Evolutionary conservation across 1,139 yeast species (phyloP).

Genomic region (Geotrichum klebahnii): DNA sequence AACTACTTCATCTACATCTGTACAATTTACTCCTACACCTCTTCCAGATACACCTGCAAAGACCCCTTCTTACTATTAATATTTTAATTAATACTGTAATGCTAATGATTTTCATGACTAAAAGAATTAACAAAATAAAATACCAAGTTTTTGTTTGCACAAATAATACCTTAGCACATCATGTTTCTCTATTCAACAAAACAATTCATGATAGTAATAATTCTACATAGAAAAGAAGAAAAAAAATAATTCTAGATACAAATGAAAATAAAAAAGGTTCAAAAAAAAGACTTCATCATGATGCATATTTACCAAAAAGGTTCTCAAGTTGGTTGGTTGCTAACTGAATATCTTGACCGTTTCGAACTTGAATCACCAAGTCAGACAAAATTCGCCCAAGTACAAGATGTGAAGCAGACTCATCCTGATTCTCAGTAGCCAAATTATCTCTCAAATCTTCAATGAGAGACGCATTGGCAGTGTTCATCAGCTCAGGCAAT

Average conservation of each 20-base stretch:
- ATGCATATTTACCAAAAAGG: constrained; percentile 9
- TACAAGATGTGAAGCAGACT: neutral
- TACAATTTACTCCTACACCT: neutral
- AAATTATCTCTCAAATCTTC: neutral
- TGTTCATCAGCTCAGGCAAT: neutral
- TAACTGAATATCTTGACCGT: constrained; percentile 14
- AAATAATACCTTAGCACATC: neutral
- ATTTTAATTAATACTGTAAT: neutral
- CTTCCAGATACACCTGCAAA: no score
- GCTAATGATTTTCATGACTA: constrained; percentile 5
- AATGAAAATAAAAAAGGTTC: neutral
- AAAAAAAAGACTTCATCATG: constrained; percentile 1
- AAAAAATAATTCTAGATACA: constrained; percentile 1
- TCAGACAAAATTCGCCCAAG: constrained; percentile 14
- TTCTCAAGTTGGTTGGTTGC: constrained; percentile 15
- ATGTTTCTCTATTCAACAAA: neutral
- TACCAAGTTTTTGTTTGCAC: neutral
- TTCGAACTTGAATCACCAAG: constrained; percentile 16
- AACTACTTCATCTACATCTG: neutral
- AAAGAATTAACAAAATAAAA: neutral
- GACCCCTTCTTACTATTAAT: constrained; percentile 5
- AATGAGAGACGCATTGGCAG: constrained; percentile 4
- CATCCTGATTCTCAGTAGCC: neutral
- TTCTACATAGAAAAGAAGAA: neutral
- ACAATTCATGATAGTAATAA: neutral